Conservation (phyloP, 192 early-diverging fungal genomes). For the Entomortierella beljakovae region DNA sequence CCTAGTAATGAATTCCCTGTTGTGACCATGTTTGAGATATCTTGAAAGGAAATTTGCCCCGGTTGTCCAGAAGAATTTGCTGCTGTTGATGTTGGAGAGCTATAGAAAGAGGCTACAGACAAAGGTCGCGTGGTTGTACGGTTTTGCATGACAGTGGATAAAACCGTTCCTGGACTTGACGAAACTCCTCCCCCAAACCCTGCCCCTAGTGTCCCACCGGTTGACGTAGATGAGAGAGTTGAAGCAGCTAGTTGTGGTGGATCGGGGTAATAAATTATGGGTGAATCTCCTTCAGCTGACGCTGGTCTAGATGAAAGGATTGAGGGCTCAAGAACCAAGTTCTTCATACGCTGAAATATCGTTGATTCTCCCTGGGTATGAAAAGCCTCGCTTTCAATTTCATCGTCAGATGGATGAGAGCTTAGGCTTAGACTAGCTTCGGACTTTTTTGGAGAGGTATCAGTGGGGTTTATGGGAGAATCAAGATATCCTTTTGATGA, state of each 20-base stretch:
- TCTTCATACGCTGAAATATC: slow-evolving; percentile 45
- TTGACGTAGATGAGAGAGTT: slow-evolving; percentile 16
- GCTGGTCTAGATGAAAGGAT: slow-evolving; percentile 5
- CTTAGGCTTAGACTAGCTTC: slow-evolving; percentile 21
- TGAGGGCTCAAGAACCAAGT: slow-evolving; percentile 21
- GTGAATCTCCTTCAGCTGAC: slow-evolving; percentile 14
- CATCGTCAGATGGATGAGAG: slow-evolving; percentile 47
- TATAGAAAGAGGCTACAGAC: slow-evolving; percentile 42
- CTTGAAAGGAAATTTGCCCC: slow-evolving; percentile 33
- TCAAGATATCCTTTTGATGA: not conserved
- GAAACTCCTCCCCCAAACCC: slow-evolving; percentile 31
- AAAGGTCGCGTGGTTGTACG: slow-evolving; percentile 24
- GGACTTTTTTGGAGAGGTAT: not conserved
- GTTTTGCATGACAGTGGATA: slow-evolving; percentile 44
- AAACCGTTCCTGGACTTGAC: slow-evolving; percentile 29
- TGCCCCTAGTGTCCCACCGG: slow-evolving; percentile 11
- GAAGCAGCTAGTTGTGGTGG: not conserved
- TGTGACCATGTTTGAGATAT: slow-evolving; percentile 29
- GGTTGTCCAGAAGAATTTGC: slow-evolving; percentile 3
- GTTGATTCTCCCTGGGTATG: slow-evolving; percentile 55
- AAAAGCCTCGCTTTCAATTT: slow-evolving; percentile 53
- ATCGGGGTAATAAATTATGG: not conserved
- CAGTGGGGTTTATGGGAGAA: not conserved
- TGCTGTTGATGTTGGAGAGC: slow-evolving; percentile 19
- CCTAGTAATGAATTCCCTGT: slow-evolving; percentile 44